phyloP scores from a whole-genome alignment of 148 eudicot species.

The Amaranthus cruentus region DNA sequence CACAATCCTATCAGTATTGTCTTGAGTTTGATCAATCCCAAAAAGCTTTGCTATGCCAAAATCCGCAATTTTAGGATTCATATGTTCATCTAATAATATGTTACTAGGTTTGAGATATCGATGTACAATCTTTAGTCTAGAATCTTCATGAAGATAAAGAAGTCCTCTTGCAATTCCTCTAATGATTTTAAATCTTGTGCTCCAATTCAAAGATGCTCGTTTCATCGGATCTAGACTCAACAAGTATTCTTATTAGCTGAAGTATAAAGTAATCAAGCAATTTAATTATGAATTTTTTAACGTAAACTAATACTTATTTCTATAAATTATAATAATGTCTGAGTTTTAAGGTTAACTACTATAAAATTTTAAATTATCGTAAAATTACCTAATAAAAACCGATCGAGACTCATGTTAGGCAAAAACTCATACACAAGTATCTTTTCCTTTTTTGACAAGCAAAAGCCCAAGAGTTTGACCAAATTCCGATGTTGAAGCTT shows the following conservation, averaged over 20 bases:
- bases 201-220: slow-evolving; percentile 6
- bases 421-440: slow-evolving; percentile 28
- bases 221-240: slow-evolving; percentile 12
- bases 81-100: slow-evolving; percentile 23
- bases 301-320: too few species aligned
- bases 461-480: slow-evolving; percentile 26
- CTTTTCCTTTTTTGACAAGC: slow-evolving; percentile 18
- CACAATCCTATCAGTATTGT: slow-evolving; percentile 18
- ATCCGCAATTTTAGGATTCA: slow-evolving; percentile 35
- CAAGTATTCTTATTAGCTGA: neutral
- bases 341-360: neutral
- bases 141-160: slow-evolving; percentile 26
- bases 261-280: too few species aligned
- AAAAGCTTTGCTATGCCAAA: slow-evolving; percentile 34
- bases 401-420: slow-evolving; percentile 22
- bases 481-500: slow-evolving; percentile 32
- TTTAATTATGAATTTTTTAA: too few species aligned
- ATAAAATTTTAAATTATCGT: too few species aligned
- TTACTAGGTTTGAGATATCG: slow-evolving; percentile 33
- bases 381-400: slow-evolving; percentile 6
- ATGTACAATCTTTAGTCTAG: slow-evolving; percentile 28
- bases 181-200: slow-evolving; percentile 13
- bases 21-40: slow-evolving; percentile 28
- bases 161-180: slow-evolving; percentile 22
- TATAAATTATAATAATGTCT: too few species aligned